Base-by-base conservation (phyloP, 140 eudicot species). In the Ambrosia hybrid region DNA sequence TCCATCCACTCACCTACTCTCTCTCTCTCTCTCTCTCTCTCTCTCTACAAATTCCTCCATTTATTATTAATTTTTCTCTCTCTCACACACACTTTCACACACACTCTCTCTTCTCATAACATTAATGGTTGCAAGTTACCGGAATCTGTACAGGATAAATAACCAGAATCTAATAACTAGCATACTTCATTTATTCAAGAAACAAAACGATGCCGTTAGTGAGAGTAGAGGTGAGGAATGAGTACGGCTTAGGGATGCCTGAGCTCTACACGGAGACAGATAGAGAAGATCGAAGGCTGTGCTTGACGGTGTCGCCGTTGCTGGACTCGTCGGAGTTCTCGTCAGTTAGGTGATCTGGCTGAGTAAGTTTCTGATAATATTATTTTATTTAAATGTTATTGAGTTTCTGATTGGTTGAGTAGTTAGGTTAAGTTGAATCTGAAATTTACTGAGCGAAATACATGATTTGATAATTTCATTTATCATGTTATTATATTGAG, bases 331-430 rank as follows among this genome's bases (percentile, higher is more conserved):
- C 71, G 99, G 99, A 65, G 63, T 95, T 80, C 65, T 95, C 99
- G 97, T 66, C 99, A 95, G 67, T 86, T 95, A 58, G 99, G 99
- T 74, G 99, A 95, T 88, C 99, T 95, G 17, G 87, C 99, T 9
- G 96, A 95, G 99, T 95, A 83, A 49, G 55, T 49, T 9, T 49
- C 14, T 49, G 9, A 9, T 49, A 2, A 2, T 41, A 41, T 11
- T 10, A n/a, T 49, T 9, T 9, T 49, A 3, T 0, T 64, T 15
- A 7, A 6, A 36, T 37, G 12, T 36, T 37, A 36, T 6, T 62
- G 12, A 38, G 15, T 62, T 62, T 34, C 1, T 1, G 17, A 5
- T 67, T 67, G 12, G 12, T 3, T 8, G 55, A 39, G 21, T 37
- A 2, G 11, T 4, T 72, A 17, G 13, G 34, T 61, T 61, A 16